Evolutionary conservation across 345 rosid genomes (phyloP).

Genomic region (Acer yangbiense): DNA sequence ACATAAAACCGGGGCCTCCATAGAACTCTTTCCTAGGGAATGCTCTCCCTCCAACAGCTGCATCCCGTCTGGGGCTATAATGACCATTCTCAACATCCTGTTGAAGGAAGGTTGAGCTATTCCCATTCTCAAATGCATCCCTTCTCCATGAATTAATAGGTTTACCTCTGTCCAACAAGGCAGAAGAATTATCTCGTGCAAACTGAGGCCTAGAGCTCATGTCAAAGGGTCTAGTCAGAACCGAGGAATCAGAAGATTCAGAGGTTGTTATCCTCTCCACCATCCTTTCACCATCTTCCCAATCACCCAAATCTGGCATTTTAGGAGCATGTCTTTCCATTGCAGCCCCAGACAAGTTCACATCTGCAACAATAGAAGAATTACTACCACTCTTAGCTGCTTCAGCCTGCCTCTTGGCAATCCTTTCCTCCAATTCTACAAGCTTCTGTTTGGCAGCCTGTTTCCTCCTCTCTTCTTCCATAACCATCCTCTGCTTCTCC

Average conservation of each 20-base stretch:
- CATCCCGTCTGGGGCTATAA: conserved; percentile 57
- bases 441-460: conserved; percentile 96
- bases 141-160: conserved; percentile 66
- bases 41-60: conserved; percentile 44
- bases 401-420: conserved; percentile 84
- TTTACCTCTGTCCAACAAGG: conserved; percentile 59
- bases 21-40: conserved; percentile 60
- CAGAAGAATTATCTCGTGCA: conserved; percentile 59
- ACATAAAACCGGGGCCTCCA: conserved; percentile 59
- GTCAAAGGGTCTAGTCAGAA: conserved; percentile 57
- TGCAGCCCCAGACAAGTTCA: conserved; percentile 39
- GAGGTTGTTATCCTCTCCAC: conserved; percentile 88
- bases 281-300: conserved; percentile 93
- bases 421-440: conserved; percentile 88
- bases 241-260: conserved; percentile 67
- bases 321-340: conserved; percentile 49
- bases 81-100: conserved; percentile 57
- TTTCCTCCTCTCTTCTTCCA: conserved; percentile 98
- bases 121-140: conserved; percentile 68
- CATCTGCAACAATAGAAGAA: conserved; percentile 53
- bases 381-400: conserved; percentile 43
- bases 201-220: conserved; percentile 45
- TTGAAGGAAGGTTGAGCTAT: conserved; percentile 44
- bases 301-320: conserved; percentile 60
- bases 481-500: conserved; percentile 66